phyloP scores from a whole-genome alignment of 208 protist species.

The Trypanosoma vivax region DNA sequence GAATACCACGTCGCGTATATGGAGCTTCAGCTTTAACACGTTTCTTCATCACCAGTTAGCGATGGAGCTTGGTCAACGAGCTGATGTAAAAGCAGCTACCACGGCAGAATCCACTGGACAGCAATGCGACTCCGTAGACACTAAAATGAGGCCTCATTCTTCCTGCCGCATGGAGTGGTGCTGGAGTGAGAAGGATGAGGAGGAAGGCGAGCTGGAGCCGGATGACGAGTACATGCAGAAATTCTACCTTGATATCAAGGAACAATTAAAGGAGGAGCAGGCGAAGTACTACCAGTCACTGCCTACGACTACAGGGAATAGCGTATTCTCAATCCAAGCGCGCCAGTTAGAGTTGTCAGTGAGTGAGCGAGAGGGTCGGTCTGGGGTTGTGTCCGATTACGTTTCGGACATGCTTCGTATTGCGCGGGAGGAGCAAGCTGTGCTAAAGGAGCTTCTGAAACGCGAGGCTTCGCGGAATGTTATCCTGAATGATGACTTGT shows the following conservation, averaged over 20 bases:
- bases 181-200: conserved; percentile 31
- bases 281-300: conserved; percentile 16
- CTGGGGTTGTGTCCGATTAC: conserved; percentile 23
- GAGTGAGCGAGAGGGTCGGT: conserved; percentile 17
- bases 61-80: conserved; percentile 41
- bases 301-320: neutral
- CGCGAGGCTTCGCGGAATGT: conserved; percentile 15
- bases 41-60: conserved; percentile 78
- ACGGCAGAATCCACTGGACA: too few relatives aligned
- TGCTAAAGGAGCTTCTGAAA: conserved; percentile 16
- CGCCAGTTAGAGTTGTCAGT: conserved; percentile 3
- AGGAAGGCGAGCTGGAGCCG: conserved; percentile 12
- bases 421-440: conserved; percentile 7
- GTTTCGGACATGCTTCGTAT: conserved; percentile 19
- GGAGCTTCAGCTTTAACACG: conserved; percentile 44
- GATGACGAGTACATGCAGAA: conserved; percentile 21
- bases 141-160: conserved; percentile 8
- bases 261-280: conserved; percentile 22
- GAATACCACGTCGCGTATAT: conserved; percentile 62
- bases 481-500: conserved; percentile 22
- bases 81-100: conserved; percentile 14
- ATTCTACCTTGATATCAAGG: conserved; percentile 19
- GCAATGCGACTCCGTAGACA: conserved; percentile 1
- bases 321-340: neutral
- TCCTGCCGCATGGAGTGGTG: conserved; percentile 25